Evolutionary conservation across 306 rosid genomes (phyloP).

Genomic region (cucumber (Cucumis sativus)): Cucumber_9930_V3 NC_026657.2:11724501-11725000

Average conservation of each 20-base stretch:
- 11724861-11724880: not conserved
- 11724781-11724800: constrained; percentile 3
- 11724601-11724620: not conserved
- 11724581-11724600: constrained; percentile 1
- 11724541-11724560: constrained; percentile 6
- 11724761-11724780: not conserved
- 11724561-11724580: not conserved
- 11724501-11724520: not conserved
- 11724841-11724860: not conserved
- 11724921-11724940: constrained; percentile 4
- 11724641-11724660: not conserved
- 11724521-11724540: constrained; percentile 5
- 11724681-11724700: constrained; percentile 4
- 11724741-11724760: not conserved
- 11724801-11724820: not conserved
- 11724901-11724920: not conserved
- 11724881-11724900: not conserved
- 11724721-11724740: constrained; percentile 6
- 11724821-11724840: not conserved
- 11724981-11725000: constrained; percentile 2
- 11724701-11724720: not conserved
- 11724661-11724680: constrained; percentile 1
- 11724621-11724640: constrained; percentile 1
- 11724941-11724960: not conserved
- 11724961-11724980: constrained; percentile 9